These are phyloP conservation scores for Smittium mucronatum DNA, from an alignment of 371 early-diverging fungal species.

Conservation along the genomic window DNA sequence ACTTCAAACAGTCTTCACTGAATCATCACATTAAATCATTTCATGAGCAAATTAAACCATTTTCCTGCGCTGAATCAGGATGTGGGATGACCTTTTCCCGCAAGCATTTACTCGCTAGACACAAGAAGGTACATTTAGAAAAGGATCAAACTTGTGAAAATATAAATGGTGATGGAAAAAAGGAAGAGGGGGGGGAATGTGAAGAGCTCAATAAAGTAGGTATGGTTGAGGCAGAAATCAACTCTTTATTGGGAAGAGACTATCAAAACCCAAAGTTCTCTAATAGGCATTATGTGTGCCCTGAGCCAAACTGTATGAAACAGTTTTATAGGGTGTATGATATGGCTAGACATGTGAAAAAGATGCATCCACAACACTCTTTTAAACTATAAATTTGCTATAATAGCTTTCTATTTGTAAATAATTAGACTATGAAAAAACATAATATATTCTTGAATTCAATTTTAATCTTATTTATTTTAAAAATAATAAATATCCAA, in stretches of 20 bases:
- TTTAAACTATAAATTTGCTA: too few species aligned
- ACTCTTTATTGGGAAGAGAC: conserved; percentile 24
- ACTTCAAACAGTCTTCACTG: conserved; percentile 17
- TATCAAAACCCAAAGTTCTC: conserved; percentile 26
- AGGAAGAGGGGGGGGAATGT: neutral
- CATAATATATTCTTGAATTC: too few species aligned
- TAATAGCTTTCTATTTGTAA: too few species aligned
- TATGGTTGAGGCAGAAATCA: conserved; percentile 15
- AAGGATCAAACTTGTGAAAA: neutral
- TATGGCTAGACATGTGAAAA: conserved; percentile 16
- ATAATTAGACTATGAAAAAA: too few species aligned
- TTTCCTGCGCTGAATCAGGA: conserved; percentile 17
- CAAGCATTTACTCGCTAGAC: conserved; percentile 16
- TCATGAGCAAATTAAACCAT: conserved; percentile 15
- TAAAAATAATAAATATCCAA: too few species aligned
- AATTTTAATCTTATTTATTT: too few species aligned
- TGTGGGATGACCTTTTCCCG: conserved; percentile 24
- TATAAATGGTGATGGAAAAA: neutral
- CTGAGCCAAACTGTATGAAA: conserved; percentile 15
- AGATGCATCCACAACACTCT: neutral
- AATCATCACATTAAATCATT: conserved; percentile 16
- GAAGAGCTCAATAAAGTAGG: neutral
- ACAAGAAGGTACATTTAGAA: conserved; percentile 14
- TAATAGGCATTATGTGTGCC: conserved; percentile 18
- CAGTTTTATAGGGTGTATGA: conserved; percentile 24